Evolutionary conservation across 345 rosid genomes (phyloP).

Genomic region (Bruguiera sexangula): DNA sequence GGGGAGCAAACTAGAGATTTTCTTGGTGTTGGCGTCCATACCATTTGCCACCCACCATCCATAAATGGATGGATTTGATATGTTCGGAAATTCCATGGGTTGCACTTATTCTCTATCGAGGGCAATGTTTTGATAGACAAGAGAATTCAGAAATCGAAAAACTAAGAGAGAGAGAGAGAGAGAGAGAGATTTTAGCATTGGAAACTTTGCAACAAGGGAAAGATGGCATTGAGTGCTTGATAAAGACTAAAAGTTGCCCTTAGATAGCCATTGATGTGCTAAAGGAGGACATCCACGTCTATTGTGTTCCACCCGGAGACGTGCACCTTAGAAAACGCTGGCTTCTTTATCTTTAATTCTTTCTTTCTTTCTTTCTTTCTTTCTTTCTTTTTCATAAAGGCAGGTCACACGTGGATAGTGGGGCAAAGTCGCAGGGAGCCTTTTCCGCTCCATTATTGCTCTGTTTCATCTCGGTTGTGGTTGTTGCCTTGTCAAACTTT

Average conservation of each 20-base stretch:
- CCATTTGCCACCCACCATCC: conserved; percentile 36
- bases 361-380: no score
- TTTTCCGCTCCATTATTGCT: no score
- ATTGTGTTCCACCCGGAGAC: conserved; percentile 18
- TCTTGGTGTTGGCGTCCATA: conserved; percentile 55
- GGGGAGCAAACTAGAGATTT: conserved; percentile 91
- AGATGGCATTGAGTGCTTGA: conserved; percentile 24
- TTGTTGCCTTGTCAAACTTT: no score
- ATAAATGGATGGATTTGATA: conserved; percentile 69
- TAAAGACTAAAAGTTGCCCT: conserved; percentile 20
- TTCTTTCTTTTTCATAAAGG: no score
- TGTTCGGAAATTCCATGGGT: neutral
- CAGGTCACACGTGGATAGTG: no score
- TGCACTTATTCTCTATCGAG: conserved; percentile 4
- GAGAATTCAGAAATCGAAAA: neutral
- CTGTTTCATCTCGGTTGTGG: no score
- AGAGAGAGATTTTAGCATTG: conserved; percentile 10
- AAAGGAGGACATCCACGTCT: conserved; percentile 39
- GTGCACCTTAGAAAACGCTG: no score
- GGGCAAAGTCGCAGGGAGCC: no score
- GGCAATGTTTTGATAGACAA: conserved; percentile 8
- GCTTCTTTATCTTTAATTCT: no score
- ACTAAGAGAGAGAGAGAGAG: neutral
- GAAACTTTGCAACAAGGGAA: conserved; percentile 37
- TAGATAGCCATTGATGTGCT: conserved; percentile 1